Percentiles rank a stretch among this genome's conserved stretches.
Conservation (phyloP, 192 early-diverging fungal species). For the Coemansia furcata region DNA sequence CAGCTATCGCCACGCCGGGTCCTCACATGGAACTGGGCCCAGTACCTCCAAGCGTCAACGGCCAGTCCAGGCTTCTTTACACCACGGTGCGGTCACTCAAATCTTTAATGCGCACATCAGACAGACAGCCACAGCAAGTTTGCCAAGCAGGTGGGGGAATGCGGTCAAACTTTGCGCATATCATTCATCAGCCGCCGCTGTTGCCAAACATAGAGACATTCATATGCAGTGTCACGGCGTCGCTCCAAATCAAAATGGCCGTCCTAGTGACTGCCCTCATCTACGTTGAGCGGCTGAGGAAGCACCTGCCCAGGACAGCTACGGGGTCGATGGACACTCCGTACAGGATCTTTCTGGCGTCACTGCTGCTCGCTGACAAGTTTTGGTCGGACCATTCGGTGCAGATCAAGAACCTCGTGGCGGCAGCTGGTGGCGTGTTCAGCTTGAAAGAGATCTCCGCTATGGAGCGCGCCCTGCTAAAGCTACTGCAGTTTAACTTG, state of each 20-base stretch:
- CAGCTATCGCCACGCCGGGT: slow-evolving; percentile 15
- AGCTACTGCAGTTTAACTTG: slow-evolving; percentile 44
- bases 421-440: slow-evolving; percentile 39
- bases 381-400: slow-evolving; percentile 57
- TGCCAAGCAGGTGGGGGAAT: slow-evolving; percentile 1
- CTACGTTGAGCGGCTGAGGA: slow-evolving; percentile 69
- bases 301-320: slow-evolving; percentile 59
- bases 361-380: slow-evolving; percentile 68
- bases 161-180: slow-evolving; percentile 31
- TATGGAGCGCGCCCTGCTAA: slow-evolving; percentile 48
- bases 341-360: slow-evolving; percentile 68
- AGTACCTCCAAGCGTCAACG: background rate
- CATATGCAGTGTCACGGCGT: slow-evolving; percentile 26
- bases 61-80: slow-evolving; percentile 29
- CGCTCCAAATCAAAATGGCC: slow-evolving; percentile 26
- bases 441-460: slow-evolving; percentile 33
- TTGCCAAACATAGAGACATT: slow-evolving; percentile 39
- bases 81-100: slow-evolving; percentile 39
- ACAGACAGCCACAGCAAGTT: slow-evolving; percentile 9
- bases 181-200: slow-evolving; percentile 12
- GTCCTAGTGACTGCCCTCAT: slow-evolving; percentile 64
- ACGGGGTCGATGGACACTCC: slow-evolving; percentile 70
- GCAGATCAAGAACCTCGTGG: slow-evolving; percentile 33
- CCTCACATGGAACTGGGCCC: slow-evolving; percentile 9
- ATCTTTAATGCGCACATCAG: slow-evolving; percentile 25